phyloP scores from a whole-genome alignment of 257 asterid genomes.

The Sherardia arvensis region DNA sequence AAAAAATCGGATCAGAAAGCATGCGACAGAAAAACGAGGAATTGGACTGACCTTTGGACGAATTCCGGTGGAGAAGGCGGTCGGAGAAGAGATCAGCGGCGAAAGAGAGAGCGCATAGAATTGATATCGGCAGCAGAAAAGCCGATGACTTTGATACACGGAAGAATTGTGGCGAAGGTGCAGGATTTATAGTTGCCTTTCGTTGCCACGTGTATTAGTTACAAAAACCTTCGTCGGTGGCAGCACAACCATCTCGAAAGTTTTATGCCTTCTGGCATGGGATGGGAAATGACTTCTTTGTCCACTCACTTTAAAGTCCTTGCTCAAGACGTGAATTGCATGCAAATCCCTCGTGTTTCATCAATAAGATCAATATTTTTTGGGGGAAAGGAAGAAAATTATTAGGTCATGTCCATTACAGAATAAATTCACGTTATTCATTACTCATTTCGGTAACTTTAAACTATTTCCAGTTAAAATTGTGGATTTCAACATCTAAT shows the following conservation, averaged over 20 bases:
- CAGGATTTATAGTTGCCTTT: constrained; percentile 6
- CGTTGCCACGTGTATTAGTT: not conserved
- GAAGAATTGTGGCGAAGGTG: not conserved
- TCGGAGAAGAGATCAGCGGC: not conserved
- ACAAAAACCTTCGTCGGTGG: constrained; percentile 18
- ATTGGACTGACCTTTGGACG: constrained; percentile 17
- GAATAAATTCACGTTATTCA: too few species aligned
- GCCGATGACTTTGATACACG: not conserved
- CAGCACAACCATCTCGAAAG: not conserved
- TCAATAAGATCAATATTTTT: too few species aligned
- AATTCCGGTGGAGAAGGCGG: not conserved
- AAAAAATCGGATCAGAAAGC: constrained; percentile 22
- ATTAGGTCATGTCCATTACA: too few species aligned
- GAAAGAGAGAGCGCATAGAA: not conserved
- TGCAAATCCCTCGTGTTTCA: not conserved
- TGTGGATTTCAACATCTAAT: too few species aligned
- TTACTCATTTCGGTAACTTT: too few species aligned
- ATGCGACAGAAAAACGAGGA: not conserved
- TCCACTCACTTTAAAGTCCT: not conserved
- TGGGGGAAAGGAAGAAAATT: too few species aligned
- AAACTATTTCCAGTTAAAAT: too few species aligned
- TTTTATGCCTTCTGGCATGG: not conserved
- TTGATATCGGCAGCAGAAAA: not conserved
- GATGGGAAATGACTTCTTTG: not conserved
- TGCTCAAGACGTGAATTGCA: not conserved